phyloP scores from a whole-genome alignment of 352 stramenopile genomes.

The Aphanomyces cochlioides region DNA sequence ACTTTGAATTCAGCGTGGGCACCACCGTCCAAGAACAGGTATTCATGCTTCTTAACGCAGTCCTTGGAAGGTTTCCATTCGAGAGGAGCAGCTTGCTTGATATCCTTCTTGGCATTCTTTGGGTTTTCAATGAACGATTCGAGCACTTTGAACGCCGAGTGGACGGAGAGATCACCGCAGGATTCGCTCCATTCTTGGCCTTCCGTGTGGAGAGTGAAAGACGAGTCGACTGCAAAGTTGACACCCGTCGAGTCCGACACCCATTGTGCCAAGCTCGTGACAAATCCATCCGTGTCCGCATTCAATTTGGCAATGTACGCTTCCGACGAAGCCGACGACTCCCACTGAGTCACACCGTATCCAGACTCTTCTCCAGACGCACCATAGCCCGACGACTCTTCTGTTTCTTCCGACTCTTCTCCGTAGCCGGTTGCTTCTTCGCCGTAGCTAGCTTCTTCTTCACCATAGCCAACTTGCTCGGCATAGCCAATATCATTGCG shows the following conservation, averaged over 20 bases:
- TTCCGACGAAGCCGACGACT: background rate
- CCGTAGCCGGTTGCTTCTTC: too few relatives aligned
- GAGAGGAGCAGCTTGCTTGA: conserved; percentile 16
- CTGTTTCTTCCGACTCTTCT: background rate
- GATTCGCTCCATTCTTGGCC: conserved; percentile 25
- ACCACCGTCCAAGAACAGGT: conserved; percentile 18
- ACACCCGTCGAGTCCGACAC: conserved; percentile 4
- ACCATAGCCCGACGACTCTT: background rate
- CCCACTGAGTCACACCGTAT: background rate
- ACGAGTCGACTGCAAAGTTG: conserved; percentile 22
- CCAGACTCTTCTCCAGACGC: background rate
- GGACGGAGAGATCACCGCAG: conserved; percentile 23
- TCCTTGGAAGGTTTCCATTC: conserved; percentile 17
- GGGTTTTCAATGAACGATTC: conserved; percentile 18
- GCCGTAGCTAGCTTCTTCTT: too few relatives aligned
- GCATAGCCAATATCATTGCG: background rate
- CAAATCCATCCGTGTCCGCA: conserved; percentile 23
- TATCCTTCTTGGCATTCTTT: background rate
- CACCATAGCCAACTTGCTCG: too few relatives aligned
- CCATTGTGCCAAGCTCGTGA: conserved; percentile 19
- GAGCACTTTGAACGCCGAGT: conserved; percentile 23
- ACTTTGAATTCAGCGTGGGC: conserved; percentile 24
- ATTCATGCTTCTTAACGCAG: conserved; percentile 15
- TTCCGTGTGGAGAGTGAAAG: conserved; percentile 24
- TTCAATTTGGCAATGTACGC: conserved; percentile 13